Conservation (phyloP, 345 rosid species). For the Hibiscus tridactylites region DNA sequence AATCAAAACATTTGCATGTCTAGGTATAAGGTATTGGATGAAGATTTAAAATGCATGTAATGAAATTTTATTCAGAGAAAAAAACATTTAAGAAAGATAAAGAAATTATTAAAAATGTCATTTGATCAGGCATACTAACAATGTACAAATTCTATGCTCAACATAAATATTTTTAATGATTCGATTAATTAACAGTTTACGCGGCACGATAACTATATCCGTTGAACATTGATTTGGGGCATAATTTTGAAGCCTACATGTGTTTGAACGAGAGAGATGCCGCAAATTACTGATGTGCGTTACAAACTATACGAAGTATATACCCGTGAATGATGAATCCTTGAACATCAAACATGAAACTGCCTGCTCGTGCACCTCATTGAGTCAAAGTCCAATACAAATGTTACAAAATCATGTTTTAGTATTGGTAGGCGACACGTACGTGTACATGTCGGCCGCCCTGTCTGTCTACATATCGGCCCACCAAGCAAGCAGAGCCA, state of each 20-base stretch:
- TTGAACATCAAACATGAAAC: not conserved
- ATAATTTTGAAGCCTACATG: not conserved
- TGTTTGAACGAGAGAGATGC: not conserved
- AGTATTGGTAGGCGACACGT: not conserved
- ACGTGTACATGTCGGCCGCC: not conserved
- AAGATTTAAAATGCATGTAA: not conserved
- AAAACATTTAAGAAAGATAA: no score
- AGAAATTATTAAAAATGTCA: no score
- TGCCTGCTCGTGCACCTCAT: not conserved
- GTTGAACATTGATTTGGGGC: conserved; percentile 15
- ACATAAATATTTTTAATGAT: no score
- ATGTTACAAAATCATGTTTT: not conserved
- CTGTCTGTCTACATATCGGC: not conserved
- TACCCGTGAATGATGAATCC: conserved; percentile 1
- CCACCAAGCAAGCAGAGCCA: not conserved
- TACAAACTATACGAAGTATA: not conserved
- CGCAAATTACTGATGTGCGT: not conserved
- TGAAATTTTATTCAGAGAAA: not conserved
- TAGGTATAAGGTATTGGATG: not conserved
- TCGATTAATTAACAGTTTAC: not conserved
- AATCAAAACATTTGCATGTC: not conserved
- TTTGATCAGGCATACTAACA: no score
- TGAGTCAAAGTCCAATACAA: not conserved
- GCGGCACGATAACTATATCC: not conserved
- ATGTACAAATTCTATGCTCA: no score